Evolutionary conservation across 176 grass and related monocot genomes (phyloP), one percentile per base, ranked within the genome.

Genomic region (Zoysia japonica): DNA sequence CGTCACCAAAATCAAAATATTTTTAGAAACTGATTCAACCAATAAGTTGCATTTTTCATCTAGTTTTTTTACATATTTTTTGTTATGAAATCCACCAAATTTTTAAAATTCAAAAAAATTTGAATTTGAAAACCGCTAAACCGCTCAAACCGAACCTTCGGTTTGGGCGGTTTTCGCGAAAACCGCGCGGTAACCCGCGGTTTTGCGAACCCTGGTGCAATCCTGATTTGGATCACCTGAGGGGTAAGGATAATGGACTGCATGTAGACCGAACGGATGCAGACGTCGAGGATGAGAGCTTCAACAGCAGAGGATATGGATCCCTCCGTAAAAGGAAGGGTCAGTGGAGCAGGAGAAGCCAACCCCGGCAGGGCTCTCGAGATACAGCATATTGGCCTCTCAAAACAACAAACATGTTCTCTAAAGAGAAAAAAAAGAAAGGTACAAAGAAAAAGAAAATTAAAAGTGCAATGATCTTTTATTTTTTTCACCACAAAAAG

Each of bases 261-360:
- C 47, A 85, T 86, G 9, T 93, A 61, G 17, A 94, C 92, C 3
- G 96, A 98, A 2, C 92, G 85, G 41, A 93, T 80, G 46, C 96
- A 98, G 60, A 94, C 90, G 40, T 98, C 96, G 7, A 98, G 82
- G 16, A 90, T 98, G 78, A 98, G n/a, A n/a, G n/a, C n/a, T n/a
- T n/a, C n/a, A n/a, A n/a, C n/a, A n/a, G 28, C 28, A 28, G 28
- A 28, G 28, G 28, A 28, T 28, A 28, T 28, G 28, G 28, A 28
- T 28, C 28, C 87, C 68, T 41, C 77, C 83, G 65, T 90, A 91
- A 78, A 87, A 90, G 66, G 86, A 60, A 87, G 71, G 81, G 82
- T 94, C 86, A 89, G 81, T 78, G 70, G 89, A 91, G 80, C 87
- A 94, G 61, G 89, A 94, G 64, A 97, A 97, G 19, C 90, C 93